A percentile compares a stretch with the other conserved stretches of the same genome.
Evolutionary conservation across 2,329 filamentous ascomycete genomes (phyloP).

Genomic region (Phaeophleospora eucalypticola): DNA sequence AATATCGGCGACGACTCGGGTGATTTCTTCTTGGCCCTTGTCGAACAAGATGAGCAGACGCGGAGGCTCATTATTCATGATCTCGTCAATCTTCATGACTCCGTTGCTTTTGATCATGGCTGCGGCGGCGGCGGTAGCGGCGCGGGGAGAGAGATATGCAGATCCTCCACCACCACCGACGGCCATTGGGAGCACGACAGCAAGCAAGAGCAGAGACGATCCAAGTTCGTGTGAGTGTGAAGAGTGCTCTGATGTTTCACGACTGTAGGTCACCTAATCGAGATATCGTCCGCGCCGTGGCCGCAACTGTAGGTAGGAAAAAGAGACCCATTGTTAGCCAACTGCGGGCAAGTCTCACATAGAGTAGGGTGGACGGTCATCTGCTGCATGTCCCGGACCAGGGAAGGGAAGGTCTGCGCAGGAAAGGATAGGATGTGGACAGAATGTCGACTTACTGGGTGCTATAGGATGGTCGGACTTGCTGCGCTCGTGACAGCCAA

Average conservation of each 20-base stretch:
- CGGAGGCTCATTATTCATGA: constrained; percentile 34
- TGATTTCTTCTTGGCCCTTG: constrained; percentile 67
- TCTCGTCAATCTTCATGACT: constrained; percentile 31
- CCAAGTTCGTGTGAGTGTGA: too few relatives aligned
- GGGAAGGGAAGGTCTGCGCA: too few relatives aligned
- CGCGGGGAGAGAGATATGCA: constrained; percentile 9
- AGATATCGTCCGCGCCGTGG: constrained; percentile 32
- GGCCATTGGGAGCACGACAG: too few relatives aligned
- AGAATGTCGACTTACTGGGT: constrained; percentile 21
- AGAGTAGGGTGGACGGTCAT: too few relatives aligned
- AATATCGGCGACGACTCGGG: constrained; percentile 72
- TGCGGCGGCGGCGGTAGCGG: constrained; percentile 14
- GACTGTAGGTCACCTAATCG: constrained; percentile 28
- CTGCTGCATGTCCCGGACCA: too few relatives aligned
- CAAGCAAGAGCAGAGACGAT: too few relatives aligned
- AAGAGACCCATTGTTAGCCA: too few relatives aligned
- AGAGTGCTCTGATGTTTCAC: constrained; percentile 13
- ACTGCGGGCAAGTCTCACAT: too few relatives aligned
- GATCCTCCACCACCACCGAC: too few relatives aligned
- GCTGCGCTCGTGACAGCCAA: constrained; percentile 18
- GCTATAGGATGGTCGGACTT: constrained; percentile 25
- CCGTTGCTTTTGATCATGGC: constrained; percentile 24
- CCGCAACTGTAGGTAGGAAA: constrained; percentile 19
- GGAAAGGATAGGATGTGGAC: too few relatives aligned
- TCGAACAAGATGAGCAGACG: constrained; percentile 60